A percentile compares a stretch with the other conserved stretches of the same genome.
These are phyloP conservation scores for Metschnikowia dekortorum DNA, from an alignment of 805 yeast species.

Conservation along the genomic window DNA sequence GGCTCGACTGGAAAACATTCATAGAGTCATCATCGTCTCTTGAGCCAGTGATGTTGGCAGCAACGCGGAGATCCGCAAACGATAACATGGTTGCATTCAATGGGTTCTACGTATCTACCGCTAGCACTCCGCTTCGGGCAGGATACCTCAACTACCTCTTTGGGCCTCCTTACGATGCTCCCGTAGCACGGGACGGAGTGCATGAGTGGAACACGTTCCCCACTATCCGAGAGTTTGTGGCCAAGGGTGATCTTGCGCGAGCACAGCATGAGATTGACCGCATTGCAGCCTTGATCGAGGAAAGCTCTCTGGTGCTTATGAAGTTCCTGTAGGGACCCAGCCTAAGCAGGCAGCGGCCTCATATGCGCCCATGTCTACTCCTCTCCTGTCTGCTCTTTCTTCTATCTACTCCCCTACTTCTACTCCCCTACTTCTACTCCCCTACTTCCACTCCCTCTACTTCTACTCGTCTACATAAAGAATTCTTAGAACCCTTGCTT, in stretches of 20 bases:
- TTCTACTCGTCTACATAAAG: too few relatives aligned
- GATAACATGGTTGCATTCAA: conserved; percentile 56
- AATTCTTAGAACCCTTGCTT: too few relatives aligned
- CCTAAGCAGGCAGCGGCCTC: too few relatives aligned
- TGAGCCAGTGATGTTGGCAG: conserved; percentile 70
- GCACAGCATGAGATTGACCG: conserved; percentile 53
- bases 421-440: too few relatives aligned
- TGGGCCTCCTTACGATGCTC: conserved; percentile 64
- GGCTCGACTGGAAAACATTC: conserved; percentile 56
- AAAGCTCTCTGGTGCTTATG: conserved; percentile 12
- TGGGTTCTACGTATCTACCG: conserved; percentile 44
- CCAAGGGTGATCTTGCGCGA: conserved; percentile 40
- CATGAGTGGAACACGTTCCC: conserved; percentile 70
- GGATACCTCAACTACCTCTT: conserved; percentile 66
- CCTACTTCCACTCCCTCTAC: too few relatives aligned
- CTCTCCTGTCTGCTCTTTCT: too few relatives aligned
- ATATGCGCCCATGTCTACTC: neutral
- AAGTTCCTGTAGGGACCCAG: neutral
- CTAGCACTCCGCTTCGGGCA: conserved; percentile 46
- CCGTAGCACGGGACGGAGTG: conserved; percentile 28
- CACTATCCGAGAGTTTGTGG: conserved; percentile 63
- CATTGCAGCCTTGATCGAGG: conserved; percentile 29
- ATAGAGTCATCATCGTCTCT: conserved; percentile 41
- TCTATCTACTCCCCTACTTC: too few relatives aligned
- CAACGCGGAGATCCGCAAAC: conserved; percentile 79